Percentiles rank a stretch among this genome's conserved stretches.
Conservation (phyloP, 176 grass and related monocot genomes). For the Secale cereale region DNA sequence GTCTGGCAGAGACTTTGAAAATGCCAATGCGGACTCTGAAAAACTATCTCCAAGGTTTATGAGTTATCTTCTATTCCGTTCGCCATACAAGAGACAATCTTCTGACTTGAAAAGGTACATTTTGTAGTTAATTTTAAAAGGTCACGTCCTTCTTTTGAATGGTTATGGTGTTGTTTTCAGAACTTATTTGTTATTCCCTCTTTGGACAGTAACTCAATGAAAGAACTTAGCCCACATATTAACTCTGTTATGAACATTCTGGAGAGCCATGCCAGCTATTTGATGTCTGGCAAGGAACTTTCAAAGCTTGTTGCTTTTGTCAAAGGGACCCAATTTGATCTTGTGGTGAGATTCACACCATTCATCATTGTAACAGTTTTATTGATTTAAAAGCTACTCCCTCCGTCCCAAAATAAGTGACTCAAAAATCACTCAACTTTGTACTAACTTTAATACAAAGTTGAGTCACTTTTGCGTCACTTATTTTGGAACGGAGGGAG, state of each 20-base stretch:
- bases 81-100: constrained; percentile 73
- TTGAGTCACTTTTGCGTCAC: too few species aligned
- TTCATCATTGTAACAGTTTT: constrained; percentile 10
- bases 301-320: constrained; percentile 99
- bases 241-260: constrained; percentile 97
- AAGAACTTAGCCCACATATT: constrained; percentile 97
- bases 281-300: constrained; percentile 99
- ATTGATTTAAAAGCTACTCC: constrained; percentile 20
- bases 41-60: constrained; percentile 91
- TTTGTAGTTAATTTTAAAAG: constrained; percentile 16
- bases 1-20: constrained; percentile 93
- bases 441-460: too few species aligned
- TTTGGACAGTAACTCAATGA: constrained; percentile 58
- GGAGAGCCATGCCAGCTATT: constrained; percentile 90
- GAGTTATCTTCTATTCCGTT: constrained; percentile 77
- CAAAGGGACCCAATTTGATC: constrained; percentile 98
- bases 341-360: constrained; percentile 67
- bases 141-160: background rate
- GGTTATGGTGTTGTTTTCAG: background rate
- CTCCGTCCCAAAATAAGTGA: too few species aligned
- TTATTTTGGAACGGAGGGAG: too few species aligned
- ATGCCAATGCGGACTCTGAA: constrained; percentile 67
- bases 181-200: constrained; percentile 17
- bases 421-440: too few species aligned
- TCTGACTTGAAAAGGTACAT: constrained; percentile 83